These are phyloP conservation scores for Astragalus glycyphyllos DNA, from an alignment of 306 rosid species.

Conservation along the genomic window DNA sequence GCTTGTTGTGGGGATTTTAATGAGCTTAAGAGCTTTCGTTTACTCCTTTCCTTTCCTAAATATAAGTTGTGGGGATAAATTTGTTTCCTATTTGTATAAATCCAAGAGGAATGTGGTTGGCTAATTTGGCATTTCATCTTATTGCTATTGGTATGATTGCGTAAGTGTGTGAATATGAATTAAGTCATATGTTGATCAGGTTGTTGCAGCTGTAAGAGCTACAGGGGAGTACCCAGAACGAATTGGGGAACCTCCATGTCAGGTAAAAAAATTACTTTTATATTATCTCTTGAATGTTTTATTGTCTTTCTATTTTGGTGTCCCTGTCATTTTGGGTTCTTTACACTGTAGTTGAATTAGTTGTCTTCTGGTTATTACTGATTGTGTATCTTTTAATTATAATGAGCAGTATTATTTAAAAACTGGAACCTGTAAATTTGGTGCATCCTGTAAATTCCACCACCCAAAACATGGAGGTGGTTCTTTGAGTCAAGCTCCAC, in stretches of 20 bases:
- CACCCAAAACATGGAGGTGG: conserved; percentile 89
- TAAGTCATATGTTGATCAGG: conserved; percentile 52
- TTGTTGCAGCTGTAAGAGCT: conserved; percentile 82
- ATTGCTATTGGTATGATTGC: not conserved
- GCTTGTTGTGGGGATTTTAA: no score
- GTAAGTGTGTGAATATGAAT: conserved; percentile 31
- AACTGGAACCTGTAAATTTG: conserved; percentile 91
- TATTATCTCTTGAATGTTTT: not conserved
- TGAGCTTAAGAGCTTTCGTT: no score
- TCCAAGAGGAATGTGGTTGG: no score
- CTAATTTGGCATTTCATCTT: no score
- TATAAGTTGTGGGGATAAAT: no score
- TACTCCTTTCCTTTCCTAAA: no score
- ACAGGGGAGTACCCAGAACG: conserved; percentile 95
- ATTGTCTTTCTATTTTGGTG: not conserved
- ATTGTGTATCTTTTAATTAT: not conserved
- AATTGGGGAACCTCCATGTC: conserved; percentile 76
- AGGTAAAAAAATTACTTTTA: not conserved
- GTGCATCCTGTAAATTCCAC: conserved; percentile 92
- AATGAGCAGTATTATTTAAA: conserved; percentile 80
- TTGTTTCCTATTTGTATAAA: no score
- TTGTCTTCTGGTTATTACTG: no score
- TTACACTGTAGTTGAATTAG: not conserved
- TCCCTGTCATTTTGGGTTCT: conserved; percentile 27
- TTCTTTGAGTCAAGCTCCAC: conserved; percentile 77